Percentiles rank a stretch among this genome's conserved stretches.
Evolutionary conservation across 257 asterid genomes (phyloP).

Genomic region (Nicotiana paniculata): DNA sequence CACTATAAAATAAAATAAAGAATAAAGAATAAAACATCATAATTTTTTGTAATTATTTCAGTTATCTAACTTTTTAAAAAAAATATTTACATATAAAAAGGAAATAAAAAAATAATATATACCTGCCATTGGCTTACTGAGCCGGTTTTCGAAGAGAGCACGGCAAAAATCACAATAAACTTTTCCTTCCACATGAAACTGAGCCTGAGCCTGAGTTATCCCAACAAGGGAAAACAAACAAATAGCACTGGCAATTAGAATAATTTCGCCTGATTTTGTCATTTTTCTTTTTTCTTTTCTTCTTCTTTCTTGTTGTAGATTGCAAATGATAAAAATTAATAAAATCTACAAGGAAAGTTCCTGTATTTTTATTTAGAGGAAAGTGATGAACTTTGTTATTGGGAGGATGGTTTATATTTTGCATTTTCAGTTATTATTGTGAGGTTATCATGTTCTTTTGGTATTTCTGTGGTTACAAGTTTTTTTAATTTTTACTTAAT

Average conservation of each 20-base stretch:
- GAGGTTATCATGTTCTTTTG: neutral
- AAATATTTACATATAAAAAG: neutral
- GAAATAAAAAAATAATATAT: neutral
- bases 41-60: too few relatives aligned
- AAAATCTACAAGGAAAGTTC: neutral
- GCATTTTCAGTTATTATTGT: neutral
- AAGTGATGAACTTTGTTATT: neutral
- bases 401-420: neutral
- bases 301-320: neutral
- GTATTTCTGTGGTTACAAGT: neutral
- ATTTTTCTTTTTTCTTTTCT: conserved; percentile 10
- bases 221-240: conserved; percentile 26
- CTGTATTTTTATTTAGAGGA: neutral
- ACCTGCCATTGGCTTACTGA: conserved; percentile 62
- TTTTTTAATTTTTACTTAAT: neutral
- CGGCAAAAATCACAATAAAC: conserved; percentile 78
- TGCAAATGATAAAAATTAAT: neutral
- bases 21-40: neutral
- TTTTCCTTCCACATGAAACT: conserved; percentile 44
- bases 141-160: conserved; percentile 43
- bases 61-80: neutral
- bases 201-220: conserved; percentile 8
- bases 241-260: conserved; percentile 28
- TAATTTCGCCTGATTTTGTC: conserved; percentile 29
- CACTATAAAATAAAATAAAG: too few relatives aligned